phyloP scores from a whole-genome alignment of 1,284 basidiomycete species.

The Malassezia dermatis region DNA sequence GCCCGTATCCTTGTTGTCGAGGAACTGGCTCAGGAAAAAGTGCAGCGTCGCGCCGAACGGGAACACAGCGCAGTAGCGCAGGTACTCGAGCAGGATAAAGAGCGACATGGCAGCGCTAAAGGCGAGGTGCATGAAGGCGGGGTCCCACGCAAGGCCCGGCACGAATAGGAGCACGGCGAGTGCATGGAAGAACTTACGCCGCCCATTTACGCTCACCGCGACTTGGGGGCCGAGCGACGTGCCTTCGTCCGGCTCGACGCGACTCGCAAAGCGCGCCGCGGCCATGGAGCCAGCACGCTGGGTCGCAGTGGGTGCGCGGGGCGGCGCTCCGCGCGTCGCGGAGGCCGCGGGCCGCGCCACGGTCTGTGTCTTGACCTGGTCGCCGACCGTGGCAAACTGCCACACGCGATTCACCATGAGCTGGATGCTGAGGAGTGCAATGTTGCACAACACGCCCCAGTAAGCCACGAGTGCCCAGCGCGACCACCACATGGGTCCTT shows the following conservation, averaged over 20 bases:
- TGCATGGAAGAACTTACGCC: slow-evolving; percentile 93
- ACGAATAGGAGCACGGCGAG: slow-evolving; percentile 91
- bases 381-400: slow-evolving; percentile 18
- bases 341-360: slow-evolving; percentile 7
- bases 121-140: slow-evolving; percentile 85
- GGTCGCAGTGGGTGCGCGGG: slow-evolving; percentile 1
- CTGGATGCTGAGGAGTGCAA: slow-evolving; percentile 56
- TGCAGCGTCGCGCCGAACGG: slow-evolving; percentile 89
- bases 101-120: slow-evolving; percentile 59
- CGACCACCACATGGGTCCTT: slow-evolving; percentile 70
- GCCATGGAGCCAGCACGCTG: slow-evolving; percentile 9
- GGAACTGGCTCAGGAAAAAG: slow-evolving; percentile 85
- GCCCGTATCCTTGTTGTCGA: slow-evolving; percentile 88
- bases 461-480: slow-evolving; percentile 68
- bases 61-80: slow-evolving; percentile 87
- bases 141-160: slow-evolving; percentile 82
- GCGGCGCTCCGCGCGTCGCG: background rate
- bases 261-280: background rate
- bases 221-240: slow-evolving; percentile 7
- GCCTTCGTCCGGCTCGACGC: background rate
- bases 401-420: slow-evolving; percentile 19
- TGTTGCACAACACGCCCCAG: slow-evolving; percentile 67
- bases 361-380: slow-evolving; percentile 13
- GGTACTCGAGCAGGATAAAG: slow-evolving; percentile 44
- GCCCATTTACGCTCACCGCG: slow-evolving; percentile 70